Percentiles rank a stretch among this genome's conserved stretches.
Evolutionary conservation across 2,329 filamentous ascomycete species (phyloP).

Genomic region (Fusarium sp.): DNA sequence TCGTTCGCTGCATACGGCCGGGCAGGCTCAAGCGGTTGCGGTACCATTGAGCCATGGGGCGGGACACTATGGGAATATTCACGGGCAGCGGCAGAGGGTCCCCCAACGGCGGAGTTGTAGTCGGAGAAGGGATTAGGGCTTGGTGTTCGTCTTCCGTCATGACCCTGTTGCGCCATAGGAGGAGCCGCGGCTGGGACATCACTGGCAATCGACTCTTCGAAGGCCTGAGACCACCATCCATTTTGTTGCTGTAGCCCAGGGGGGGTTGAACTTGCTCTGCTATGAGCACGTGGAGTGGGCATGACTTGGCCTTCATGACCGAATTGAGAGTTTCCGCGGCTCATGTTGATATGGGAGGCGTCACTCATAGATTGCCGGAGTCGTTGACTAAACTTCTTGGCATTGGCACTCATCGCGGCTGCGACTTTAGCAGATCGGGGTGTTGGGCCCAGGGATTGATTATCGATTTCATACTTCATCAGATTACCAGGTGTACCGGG

Average conservation of each 20-base stretch:
- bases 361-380: constrained; percentile 41
- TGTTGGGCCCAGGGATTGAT: constrained; percentile 63
- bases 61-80: constrained; percentile 53
- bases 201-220: constrained; percentile 54
- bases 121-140: constrained; percentile 55
- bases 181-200: constrained; percentile 50
- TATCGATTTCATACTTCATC: constrained; percentile 52
- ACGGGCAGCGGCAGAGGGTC: constrained; percentile 45
- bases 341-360: constrained; percentile 60
- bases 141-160: constrained; percentile 25
- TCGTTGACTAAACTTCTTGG: constrained; percentile 44
- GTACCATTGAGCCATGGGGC: constrained; percentile 54
- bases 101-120: constrained; percentile 55
- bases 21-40: constrained; percentile 51
- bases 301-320: constrained; percentile 54
- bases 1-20: constrained; percentile 43
- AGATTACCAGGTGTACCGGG: constrained; percentile 24
- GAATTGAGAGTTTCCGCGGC: constrained; percentile 66
- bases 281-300: constrained; percentile 43
- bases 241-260: constrained; percentile 29
- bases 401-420: constrained; percentile 48
- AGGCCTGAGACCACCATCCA: constrained; percentile 61
- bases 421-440: constrained; percentile 52
- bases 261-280: constrained; percentile 18
- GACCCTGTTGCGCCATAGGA: constrained; percentile 32